Evolutionary conservation across 805 yeast genomes (phyloP), one percentile per base, ranked within the genome.

Genomic region (Suhomyces xylopsoci): DNA sequence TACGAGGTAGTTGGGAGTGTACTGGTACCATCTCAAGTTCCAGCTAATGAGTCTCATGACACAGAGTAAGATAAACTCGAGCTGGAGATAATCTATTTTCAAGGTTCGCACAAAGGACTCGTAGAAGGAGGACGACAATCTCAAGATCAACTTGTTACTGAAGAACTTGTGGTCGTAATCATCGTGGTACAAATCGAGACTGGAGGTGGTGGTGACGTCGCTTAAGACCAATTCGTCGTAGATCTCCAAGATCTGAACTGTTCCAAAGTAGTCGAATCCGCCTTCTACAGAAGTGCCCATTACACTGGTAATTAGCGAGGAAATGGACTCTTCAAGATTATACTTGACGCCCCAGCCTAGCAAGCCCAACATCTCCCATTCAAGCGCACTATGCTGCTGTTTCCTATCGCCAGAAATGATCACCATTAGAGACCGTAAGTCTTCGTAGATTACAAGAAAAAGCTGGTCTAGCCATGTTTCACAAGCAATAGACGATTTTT

Each of bases 381-480:
- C 90, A 24, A 87, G 64, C 0, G 88, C 87, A 61, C 84, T 81
- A 58, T 83, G 85, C 49, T 71, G 62, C 22, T 59, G 69, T 34
- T 64, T 66, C 28, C 54, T 58, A 34, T 56, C 63, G n/a, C 62
- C 59, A 1, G 64, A 51, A 4, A 64, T 51, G 2, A 68, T 59
- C 14, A 62, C 55, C 60, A 70, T 65, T 48, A 71, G 52, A 1
- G 62, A 55, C 12, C 62, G 63, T 26, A 69, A 68, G 59, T 86
- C 91, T 54, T 87, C 92, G 62, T 84, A 88, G 28, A 89, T 69
- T 1, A 84, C 77, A 68, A 86, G 71, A 63, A 89, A 87, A 48
- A 89, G 70, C 61, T 85, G 85, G 57, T 89, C 96, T 28, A 90
- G 73, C 92, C 96, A 88, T 51, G 83, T 74, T 62, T 87, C 93